Base-by-base conservation (phyloP, 805 yeast genomes). In the Scheffersomyces lignosus region DNA sequence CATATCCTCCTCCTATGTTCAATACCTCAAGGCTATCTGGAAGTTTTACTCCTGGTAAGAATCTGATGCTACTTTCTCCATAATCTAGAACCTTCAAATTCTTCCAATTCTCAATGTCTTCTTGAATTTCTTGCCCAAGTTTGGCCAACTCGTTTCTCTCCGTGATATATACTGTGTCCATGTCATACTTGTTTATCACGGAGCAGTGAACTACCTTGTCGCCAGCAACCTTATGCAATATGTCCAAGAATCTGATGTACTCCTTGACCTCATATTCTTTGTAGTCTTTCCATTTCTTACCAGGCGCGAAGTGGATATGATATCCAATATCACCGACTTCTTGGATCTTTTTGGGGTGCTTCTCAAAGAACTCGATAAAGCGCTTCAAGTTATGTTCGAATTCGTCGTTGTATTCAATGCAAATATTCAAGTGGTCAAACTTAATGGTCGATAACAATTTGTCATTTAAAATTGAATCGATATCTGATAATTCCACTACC, bases 1-100 rank as follows among this genome's bases (percentile, higher is more conserved):
- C 58, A 36, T 51, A 51, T 3, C 71, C 64, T 15, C 73, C 73
- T 15, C 70, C 66, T 13, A 69, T 50, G 42, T 67, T 69, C 36
- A 69, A 43, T 3, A 58, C 56, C 41, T 64, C 65, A 24, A 69
- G 44, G 1, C 62, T 36, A 26, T 66, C 70, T 3, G 73, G 71
- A 31, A 69, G 56, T 27, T 48, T 54, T 14, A 68, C 63, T 3
- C 69, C 72, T 4, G 72, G 70, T n/a, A 67, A 50, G 31, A 58
- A 52, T 22, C 66, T 45, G 14, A 68, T 58, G 35, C 62, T 53
- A 45, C 64, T 66, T 28, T 59, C 62, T 6, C 68, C 64, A 40
- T 62, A 67, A 43, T 70, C 75, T 18, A 68, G 47, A 3, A 55
- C 41, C 22, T 49, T 46, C 14, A 70, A 48, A 38, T 60, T 56